Conservation (phyloP, 441 rosid genomes). For the Populus hybrid region DNA sequence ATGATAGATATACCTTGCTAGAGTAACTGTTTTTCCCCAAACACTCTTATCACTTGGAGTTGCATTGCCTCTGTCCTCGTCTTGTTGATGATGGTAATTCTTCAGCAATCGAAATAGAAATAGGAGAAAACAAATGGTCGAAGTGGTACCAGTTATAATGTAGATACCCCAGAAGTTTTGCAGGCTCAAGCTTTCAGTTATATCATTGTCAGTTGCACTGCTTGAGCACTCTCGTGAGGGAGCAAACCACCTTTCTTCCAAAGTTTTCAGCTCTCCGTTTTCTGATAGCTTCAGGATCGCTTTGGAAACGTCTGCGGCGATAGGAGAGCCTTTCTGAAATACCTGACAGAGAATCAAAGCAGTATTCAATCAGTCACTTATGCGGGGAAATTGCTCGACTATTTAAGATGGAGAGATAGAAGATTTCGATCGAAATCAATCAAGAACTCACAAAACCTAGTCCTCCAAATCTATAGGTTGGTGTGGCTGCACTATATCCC, state of each 20-base stretch:
- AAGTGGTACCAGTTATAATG: conserved; percentile 24
- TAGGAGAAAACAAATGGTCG: conserved; percentile 37
- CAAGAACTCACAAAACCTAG: conserved; percentile 35
- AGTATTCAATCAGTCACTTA: neutral
- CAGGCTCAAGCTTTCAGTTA: conserved; percentile 21
- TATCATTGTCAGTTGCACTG: neutral
- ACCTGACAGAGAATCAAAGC: conserved; percentile 19
- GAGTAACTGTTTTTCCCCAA: conserved; percentile 15
- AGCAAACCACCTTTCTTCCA: conserved; percentile 32
- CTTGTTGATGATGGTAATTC: conserved; percentile 2
- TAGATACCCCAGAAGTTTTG: conserved; percentile 18
- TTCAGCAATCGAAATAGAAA: conserved; percentile 16
- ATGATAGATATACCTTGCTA: conserved; percentile 17
- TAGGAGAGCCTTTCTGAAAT: conserved; percentile 50
- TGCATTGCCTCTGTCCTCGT: neutral
- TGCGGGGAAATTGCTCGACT: neutral
- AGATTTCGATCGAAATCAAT: conserved; percentile 6
- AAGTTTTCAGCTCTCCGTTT: conserved; percentile 24
- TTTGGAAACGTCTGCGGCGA: conserved; percentile 39
- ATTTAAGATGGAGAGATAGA: neutral
- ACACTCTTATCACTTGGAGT: neutral
- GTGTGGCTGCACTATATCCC: conserved; percentile 17
- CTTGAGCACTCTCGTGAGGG: conserved; percentile 10
- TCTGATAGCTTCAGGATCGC: conserved; percentile 43
- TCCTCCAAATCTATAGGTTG: conserved; percentile 42